These are phyloP conservation scores for Dryas octopetala DNA, from an alignment of 306 rosid genomes.

Conservation along the genomic window DNA sequence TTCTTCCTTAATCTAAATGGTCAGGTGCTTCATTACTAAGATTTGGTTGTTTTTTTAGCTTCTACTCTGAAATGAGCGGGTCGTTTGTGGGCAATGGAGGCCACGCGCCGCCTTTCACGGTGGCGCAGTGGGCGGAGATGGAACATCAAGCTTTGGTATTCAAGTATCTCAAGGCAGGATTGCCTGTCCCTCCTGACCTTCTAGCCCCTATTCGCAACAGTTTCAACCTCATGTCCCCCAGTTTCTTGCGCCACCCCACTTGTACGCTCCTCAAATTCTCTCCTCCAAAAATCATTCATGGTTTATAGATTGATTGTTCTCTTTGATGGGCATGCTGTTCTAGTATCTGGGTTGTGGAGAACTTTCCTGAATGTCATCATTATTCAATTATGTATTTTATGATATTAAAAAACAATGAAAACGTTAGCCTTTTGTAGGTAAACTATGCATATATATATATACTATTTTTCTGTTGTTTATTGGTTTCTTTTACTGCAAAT, in stretches of 20 bases:
- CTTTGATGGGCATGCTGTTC: neutral
- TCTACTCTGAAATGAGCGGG: conserved; percentile 22
- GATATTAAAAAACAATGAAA: neutral
- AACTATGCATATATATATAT: too few species aligned
- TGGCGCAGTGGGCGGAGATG: conserved; percentile 76
- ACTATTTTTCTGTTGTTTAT: neutral
- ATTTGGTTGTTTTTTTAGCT: conserved; percentile 3
- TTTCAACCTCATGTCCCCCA: conserved; percentile 49
- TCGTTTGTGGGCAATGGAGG: conserved; percentile 14
- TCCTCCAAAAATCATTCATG: neutral
- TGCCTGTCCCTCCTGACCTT: conserved; percentile 68
- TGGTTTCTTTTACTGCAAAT: neutral
- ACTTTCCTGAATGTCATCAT: neutral
- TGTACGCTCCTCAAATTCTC: conserved; percentile 1
- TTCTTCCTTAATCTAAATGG: too few species aligned
- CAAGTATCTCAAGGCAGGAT: conserved; percentile 64
- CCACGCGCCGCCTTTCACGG: conserved; percentile 52
- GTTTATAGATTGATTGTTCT: neutral
- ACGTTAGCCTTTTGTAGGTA: neutral
- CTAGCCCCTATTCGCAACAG: conserved; percentile 61
- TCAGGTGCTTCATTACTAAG: neutral
- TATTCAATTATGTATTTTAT: neutral
- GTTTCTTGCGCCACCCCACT: conserved; percentile 50
- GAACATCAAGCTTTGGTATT: conserved; percentile 76
- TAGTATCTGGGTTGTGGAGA: neutral